phyloP scores from a whole-genome alignment of 2,329 filamentous ascomycete genomes.

The Torrubiellomyces zombiae region DNA sequence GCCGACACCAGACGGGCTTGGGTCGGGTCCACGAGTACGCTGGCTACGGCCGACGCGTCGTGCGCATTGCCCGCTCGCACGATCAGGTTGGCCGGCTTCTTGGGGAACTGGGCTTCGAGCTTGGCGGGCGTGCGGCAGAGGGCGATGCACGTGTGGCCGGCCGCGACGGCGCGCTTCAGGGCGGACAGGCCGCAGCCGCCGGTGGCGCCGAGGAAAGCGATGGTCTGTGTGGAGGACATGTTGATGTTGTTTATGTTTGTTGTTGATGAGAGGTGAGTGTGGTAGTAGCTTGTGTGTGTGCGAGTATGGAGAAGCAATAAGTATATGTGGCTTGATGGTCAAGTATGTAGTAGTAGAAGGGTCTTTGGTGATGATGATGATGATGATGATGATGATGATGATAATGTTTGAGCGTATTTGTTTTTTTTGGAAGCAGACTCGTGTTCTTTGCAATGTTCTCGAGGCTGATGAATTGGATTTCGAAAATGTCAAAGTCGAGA shows the following conservation, averaged over 20 bases:
- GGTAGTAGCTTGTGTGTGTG: too few relatives aligned
- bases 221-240: constrained; percentile 8
- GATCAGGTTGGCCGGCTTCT: constrained; percentile 15
- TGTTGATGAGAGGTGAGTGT: too few relatives aligned
- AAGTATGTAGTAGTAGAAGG: too few relatives aligned
- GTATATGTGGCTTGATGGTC: too few relatives aligned
- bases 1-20: constrained; percentile 17
- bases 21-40: constrained; percentile 13
- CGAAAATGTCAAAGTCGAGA: too few relatives aligned
- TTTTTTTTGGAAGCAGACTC: too few relatives aligned
- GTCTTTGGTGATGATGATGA: neutral
- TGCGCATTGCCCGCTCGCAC: constrained; percentile 22
- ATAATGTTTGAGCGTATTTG: too few relatives aligned
- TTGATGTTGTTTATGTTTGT: constrained; percentile 1
- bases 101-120: constrained; percentile 16
- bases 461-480: too few relatives aligned
- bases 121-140: constrained; percentile 24
- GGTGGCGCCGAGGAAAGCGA: constrained; percentile 24
- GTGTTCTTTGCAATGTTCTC: too few relatives aligned
- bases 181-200: constrained; percentile 21
- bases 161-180: constrained; percentile 18
- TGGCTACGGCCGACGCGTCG: constrained; percentile 14
- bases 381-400: neutral
- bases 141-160: constrained; percentile 21
- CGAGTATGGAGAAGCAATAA: too few relatives aligned